Conservation (phyloP, 257 asterid genomes). For the Ehretia macrophylla region DNA sequence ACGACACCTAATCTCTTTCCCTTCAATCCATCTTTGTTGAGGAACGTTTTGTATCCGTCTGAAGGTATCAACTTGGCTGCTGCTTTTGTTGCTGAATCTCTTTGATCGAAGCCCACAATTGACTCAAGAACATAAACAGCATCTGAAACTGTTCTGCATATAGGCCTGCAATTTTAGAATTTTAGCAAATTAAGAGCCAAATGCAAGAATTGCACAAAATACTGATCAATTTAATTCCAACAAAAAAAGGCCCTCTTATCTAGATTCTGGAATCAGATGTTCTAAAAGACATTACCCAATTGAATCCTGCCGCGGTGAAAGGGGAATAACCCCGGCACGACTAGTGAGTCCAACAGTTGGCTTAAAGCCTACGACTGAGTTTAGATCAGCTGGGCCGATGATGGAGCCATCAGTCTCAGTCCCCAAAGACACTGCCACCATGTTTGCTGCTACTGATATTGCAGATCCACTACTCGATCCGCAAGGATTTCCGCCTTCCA, state of each 20-base stretch:
- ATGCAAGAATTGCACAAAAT: too few species aligned
- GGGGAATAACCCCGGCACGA: conserved; percentile 52
- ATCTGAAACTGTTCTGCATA: conserved; percentile 49
- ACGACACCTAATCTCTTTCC: conserved; percentile 48
- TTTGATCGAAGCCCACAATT: conserved; percentile 40
- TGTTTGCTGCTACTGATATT: conserved; percentile 53
- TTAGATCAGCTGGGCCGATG: conserved; percentile 43
- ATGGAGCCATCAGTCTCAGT: conserved; percentile 59
- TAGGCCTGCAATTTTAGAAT: conserved; percentile 27
- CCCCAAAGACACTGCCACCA: conserved; percentile 50
- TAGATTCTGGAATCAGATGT: too few species aligned
- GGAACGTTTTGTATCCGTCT: conserved; percentile 42
- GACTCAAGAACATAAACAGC: conserved; percentile 45
- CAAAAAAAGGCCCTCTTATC: too few species aligned
- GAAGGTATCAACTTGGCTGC: conserved; percentile 37
- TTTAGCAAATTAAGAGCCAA: too few species aligned
- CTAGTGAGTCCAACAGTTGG: too few species aligned
- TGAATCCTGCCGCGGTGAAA: conserved; percentile 47
- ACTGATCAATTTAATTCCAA: too few species aligned
- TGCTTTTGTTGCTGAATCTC: conserved; percentile 30
- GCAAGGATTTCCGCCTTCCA: conserved; percentile 30
- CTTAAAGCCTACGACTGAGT: conserved; percentile 46
- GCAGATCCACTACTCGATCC: conserved; percentile 64
- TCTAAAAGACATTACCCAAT: conserved; percentile 32
- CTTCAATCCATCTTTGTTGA: conserved; percentile 32